Base-by-base conservation (phyloP, 768 basidiomycete genomes). In the Tricholoma bakamatsutake region DNA sequence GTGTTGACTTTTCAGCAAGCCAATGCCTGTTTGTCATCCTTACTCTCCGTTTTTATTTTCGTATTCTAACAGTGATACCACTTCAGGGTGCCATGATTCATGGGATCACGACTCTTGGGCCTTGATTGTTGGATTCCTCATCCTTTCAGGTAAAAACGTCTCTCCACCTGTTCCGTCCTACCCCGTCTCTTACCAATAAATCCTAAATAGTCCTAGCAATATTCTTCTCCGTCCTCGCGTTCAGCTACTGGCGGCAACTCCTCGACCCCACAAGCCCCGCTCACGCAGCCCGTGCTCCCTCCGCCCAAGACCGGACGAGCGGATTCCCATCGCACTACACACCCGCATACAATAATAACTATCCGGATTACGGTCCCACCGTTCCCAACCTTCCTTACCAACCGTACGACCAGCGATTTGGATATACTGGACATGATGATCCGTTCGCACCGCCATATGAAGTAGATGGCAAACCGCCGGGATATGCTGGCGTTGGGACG, bases 161-260 rank as follows among this genome's bases (percentile, higher is more conserved):
- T 51, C 24, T 18, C 9, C 24, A n/a, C 39, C 15, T 56, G 15
- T 43, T 52, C 51, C 46, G 33, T 13, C 12, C 34, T 48, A 34
- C 40, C 54, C 34, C 45, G 40, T 33, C 37, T 45, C 28, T 24
- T 24, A 48, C 35, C 21, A 2, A 24, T 21, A 12, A 8, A 17
- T 5, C 24, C 50, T 35, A 28, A 24, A 2, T 61, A 88, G 85
- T 82, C 48, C 62, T 88, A 47, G 75, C 78, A 43, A 60, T 74
- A 35, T 66, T 92, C 57, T 90, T 91, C 75, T 78, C 80, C n/a
- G 59, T 77, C 48, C 62, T 89, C 61, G 80, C 84, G 2, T 87
- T 87, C 66, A 75, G 78, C 12, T 94, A 85, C 73, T 84, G 87
- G 64, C 84, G 85, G 21, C 91, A 94, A 69, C 64, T 83, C 1